A percentile compares a stretch with the other conserved stretches of the same genome.
Conservation (phyloP, 768 basidiomycete species). For the Suillus spraguei region DNA sequence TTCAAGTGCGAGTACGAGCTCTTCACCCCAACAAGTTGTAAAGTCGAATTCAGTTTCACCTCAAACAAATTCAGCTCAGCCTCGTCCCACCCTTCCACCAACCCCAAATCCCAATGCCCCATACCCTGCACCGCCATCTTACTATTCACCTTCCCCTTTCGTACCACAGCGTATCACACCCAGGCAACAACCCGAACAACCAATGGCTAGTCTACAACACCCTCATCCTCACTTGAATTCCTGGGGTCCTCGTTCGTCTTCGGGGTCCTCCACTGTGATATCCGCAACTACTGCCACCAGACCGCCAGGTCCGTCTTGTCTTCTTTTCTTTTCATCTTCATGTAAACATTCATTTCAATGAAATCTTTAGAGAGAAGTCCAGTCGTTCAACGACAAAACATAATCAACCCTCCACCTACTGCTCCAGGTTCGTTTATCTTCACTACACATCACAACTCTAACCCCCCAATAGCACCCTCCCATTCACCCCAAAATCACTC, state of each 20-base stretch:
- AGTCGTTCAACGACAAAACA: constrained; percentile 29
- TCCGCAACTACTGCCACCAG: constrained; percentile 19
- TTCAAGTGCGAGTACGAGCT: constrained; percentile 23
- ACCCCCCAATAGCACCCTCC: constrained; percentile 23
- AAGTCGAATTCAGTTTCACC: constrained; percentile 24
- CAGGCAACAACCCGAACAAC: constrained; percentile 26
- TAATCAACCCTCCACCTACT: constrained; percentile 23
- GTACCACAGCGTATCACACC: constrained; percentile 28
- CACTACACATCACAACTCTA: constrained; percentile 9
- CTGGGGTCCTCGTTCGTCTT: constrained; percentile 32
- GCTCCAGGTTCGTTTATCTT: constrained; percentile 23
- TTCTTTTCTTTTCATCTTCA: constrained; percentile 1
- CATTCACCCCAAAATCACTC: constrained; percentile 27
- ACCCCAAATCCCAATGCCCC: constrained; percentile 17
- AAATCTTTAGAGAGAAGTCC: constrained; percentile 30
- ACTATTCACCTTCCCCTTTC: constrained; percentile 34
- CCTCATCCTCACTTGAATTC: constrained; percentile 28
- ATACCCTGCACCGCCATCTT: constrained; percentile 34
- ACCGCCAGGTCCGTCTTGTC: constrained; percentile 26
- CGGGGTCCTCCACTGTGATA: constrained; percentile 34
- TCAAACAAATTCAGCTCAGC: constrained; percentile 18
- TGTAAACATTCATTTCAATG: constrained; percentile 3
- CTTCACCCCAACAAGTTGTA: constrained; percentile 33
- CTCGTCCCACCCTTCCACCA: constrained; percentile 14
- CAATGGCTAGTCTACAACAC: constrained; percentile 36